These are phyloP conservation scores for Acephala macrosclerotiorum DNA, from an alignment of 2,329 filamentous ascomycete species.

Conservation along the genomic window DNA sequence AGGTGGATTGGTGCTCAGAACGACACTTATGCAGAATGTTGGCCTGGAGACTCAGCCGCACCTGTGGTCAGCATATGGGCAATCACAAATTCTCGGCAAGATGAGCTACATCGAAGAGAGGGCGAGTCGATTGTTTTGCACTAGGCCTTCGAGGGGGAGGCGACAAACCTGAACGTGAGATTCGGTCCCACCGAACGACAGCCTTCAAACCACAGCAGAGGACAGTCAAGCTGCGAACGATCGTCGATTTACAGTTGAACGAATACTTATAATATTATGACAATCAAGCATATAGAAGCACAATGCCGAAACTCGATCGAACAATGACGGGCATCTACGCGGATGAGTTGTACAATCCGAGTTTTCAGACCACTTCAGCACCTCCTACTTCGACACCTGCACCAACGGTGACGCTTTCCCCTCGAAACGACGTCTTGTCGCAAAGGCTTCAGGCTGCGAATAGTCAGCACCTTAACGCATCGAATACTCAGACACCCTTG, in stretches of 20 bases:
- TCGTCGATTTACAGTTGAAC: constrained; percentile 59
- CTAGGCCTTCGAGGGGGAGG: no score
- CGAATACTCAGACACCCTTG: constrained; percentile 56
- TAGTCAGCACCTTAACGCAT: constrained; percentile 71
- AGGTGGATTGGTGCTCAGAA: no score
- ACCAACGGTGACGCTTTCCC: constrained; percentile 53
- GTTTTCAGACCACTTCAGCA: constrained; percentile 64
- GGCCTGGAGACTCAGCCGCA: no score
- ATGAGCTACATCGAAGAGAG: no score
- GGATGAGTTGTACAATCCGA: constrained; percentile 84
- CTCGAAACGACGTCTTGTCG: constrained; percentile 69
- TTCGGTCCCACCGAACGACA: no score
- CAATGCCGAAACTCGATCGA: constrained; percentile 78
- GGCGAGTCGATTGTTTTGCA: no score
- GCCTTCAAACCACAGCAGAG: no score
- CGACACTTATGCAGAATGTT: no score
- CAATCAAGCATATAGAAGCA: constrained; percentile 58
- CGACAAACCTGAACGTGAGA: no score
- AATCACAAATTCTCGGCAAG: no score
- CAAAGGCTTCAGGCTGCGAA: constrained; percentile 83
- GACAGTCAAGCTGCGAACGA: no score
- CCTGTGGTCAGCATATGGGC: no score
- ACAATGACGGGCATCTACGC: constrained; percentile 87
- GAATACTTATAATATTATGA: constrained; percentile 70
- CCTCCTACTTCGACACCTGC: constrained; percentile 61